phyloP scores from a whole-genome alignment of 169 alveolate genomes.

The Eimeria tenella region DNA sequence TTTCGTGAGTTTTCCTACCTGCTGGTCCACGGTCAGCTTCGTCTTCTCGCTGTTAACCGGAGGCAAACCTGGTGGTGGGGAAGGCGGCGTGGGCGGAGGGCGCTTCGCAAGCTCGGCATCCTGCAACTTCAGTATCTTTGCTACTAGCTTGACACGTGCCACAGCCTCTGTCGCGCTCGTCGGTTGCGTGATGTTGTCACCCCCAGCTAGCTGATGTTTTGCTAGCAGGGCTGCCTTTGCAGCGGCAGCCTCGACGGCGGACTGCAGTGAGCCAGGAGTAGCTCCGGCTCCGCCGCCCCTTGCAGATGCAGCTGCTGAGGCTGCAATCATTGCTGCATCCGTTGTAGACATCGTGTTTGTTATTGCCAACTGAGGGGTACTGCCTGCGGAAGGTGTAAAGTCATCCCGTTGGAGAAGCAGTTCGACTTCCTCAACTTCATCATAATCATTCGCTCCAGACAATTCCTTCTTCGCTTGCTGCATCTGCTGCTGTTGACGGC shows the following conservation, averaged over 20 bases:
- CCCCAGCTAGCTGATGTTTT: slow-evolving; percentile 65
- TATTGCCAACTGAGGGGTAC: neutral
- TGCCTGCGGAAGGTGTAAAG: neutral
- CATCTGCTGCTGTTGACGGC: slow-evolving; percentile 91
- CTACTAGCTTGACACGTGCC: slow-evolving; percentile 69
- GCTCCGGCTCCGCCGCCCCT: slow-evolving; percentile 39
- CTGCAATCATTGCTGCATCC: slow-evolving; percentile 55
- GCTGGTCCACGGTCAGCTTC: slow-evolving; percentile 57
- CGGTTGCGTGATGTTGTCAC: slow-evolving; percentile 43
- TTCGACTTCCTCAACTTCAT: slow-evolving; percentile 71
- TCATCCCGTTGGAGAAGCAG: slow-evolving; percentile 70
- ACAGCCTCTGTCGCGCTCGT: slow-evolving; percentile 68
- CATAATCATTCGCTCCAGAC: slow-evolving; percentile 81
- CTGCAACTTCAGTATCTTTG: slow-evolving; percentile 67
- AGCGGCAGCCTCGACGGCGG: slow-evolving; percentile 80
- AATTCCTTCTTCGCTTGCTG: slow-evolving; percentile 90
- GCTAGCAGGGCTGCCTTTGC: slow-evolving; percentile 77
- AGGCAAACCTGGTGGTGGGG: slow-evolving; percentile 58
- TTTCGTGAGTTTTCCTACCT: neutral
- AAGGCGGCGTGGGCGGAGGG: slow-evolving; percentile 58
- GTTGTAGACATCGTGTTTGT: slow-evolving; percentile 50
- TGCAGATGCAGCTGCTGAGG: slow-evolving; percentile 70
- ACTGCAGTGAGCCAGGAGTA: slow-evolving; percentile 66
- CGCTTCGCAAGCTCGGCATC: slow-evolving; percentile 67
- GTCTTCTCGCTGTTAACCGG: slow-evolving; percentile 63